Evolutionary conservation across 768 basidiomycete species (phyloP), one percentile per base, ranked within the genome.

Genomic region (Lentinula lateritia): DNA sequence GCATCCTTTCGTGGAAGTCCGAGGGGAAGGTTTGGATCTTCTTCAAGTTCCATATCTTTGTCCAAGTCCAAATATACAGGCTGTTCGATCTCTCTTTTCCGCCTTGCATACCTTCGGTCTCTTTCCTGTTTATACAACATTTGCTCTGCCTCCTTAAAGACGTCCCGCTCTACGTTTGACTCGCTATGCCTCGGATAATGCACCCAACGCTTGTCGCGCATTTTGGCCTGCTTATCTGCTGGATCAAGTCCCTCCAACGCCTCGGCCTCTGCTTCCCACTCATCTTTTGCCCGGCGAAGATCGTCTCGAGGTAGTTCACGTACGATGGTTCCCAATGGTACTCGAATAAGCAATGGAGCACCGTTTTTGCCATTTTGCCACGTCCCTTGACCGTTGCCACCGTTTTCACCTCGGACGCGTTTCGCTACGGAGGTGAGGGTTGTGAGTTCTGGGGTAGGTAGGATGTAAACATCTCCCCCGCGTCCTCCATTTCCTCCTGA

Each of bases 401-500:
- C 96, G 13, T 83, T 73, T 3, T 80, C 78, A 0, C 84, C 96
- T 8, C 82, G 81, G 36, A 92, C 75, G 42, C 88, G 86, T 60
- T 84, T 85, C 0, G 87, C 77, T 0, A 98, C 80, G 0, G 86
- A 80, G 5, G 89, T 81, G 20, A 98, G 86, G 0, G 90, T 90
- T 0, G 92, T 91, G 18, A 98, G 76, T 39, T 85, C 80, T 0
- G 89, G 80, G 0, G 90, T 88, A 0, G 96, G 92, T 38, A 86
- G 74, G 66, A 98, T 81, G 70, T 93, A 93, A 36, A 98, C 86
- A 67, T 90, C 87, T 4, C 92, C 94, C 32, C 95, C 96, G 50
- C 82, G 81, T 2, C 95, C 96, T 15, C 96, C 96, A 62, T 91
- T 90, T 0, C 95, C 96, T 0, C 96, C 96, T 9, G 94, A 95